Percentiles rank a stretch among this genome's conserved stretches.
phyloP scores from a whole-genome alignment of 2,329 filamentous ascomycete genomes.

The Botrytis deweyae region DNA sequence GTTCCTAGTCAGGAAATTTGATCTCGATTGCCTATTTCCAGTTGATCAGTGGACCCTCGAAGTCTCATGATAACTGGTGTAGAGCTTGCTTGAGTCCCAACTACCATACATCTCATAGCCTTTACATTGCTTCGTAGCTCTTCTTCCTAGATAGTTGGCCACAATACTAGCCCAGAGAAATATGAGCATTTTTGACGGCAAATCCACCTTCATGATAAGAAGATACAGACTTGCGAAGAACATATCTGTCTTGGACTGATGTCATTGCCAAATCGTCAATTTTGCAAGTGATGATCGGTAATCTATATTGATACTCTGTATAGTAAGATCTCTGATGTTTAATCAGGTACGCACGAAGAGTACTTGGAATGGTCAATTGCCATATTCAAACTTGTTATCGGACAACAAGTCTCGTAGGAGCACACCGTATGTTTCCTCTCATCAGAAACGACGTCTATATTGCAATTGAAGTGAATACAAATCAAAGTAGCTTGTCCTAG shows the following conservation, averaged over 20 bases:
- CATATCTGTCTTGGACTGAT: neutral
- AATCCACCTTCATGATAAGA: neutral
- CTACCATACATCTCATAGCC: neutral
- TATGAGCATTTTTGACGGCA: neutral
- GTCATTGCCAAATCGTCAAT: neutral
- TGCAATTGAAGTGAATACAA: neutral
- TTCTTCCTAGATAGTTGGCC: neutral
- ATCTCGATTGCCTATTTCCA: neutral
- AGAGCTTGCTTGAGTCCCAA: neutral
- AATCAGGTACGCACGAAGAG: neutral
- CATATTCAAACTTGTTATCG: neutral
- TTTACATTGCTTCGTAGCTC: neutral
- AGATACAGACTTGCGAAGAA: neutral
- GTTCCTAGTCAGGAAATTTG: neutral
- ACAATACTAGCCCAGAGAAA: neutral
- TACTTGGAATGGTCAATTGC: neutral
- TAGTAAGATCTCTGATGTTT: no score
- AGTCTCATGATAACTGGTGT: neutral
- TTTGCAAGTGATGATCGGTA: neutral
- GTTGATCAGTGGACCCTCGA: neutral
- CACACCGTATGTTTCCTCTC: neutral
- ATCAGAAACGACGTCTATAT: neutral
- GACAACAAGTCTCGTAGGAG: neutral
- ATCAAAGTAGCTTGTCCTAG: neutral
- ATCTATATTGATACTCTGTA: neutral